phyloP scores from a whole-genome alignment of 345 rosid species.

The Ricinus communis region DNA sequence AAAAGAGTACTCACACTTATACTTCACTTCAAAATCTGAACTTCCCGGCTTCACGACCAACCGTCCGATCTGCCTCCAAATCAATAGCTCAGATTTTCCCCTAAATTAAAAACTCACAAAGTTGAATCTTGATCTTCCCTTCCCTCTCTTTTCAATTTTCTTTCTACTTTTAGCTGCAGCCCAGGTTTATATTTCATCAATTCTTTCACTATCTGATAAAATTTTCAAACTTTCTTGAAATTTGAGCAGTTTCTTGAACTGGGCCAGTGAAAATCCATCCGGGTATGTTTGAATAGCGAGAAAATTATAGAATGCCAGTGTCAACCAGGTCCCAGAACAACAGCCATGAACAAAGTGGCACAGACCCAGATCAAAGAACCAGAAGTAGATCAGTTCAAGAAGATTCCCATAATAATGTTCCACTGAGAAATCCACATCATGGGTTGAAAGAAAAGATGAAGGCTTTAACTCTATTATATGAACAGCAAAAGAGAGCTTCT shows the following conservation, averaged over 20 bases:
- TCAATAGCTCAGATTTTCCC: constrained; percentile 30
- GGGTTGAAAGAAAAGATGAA: constrained; percentile 91
- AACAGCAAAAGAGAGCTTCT: constrained; percentile 88
- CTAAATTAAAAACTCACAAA: constrained; percentile 17
- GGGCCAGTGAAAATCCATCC: constrained; percentile 26
- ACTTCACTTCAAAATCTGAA: constrained; percentile 25
- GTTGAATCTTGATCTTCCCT: constrained; percentile 23
- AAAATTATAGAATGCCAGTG: constrained; percentile 61
- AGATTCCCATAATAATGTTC: constrained; percentile 31
- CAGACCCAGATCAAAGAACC: constrained; percentile 25
- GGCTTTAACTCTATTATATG: constrained; percentile 80
- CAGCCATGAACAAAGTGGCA: constrained; percentile 32
- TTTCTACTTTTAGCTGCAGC: constrained; percentile 8
- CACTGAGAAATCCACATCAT: constrained; percentile 75
- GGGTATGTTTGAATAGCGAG: constrained; percentile 54
- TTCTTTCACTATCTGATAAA: constrained; percentile 19
- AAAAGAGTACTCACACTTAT: constrained; percentile 30
- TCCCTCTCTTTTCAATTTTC: constrained; percentile 18
- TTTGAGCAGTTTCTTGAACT: constrained; percentile 21
- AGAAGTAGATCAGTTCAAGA: constrained; percentile 44
- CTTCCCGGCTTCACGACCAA: constrained; percentile 32
- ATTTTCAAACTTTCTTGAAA: constrained; percentile 14
- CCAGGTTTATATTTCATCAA: background rate
- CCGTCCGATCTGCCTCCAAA: constrained; percentile 35
- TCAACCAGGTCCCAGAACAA: constrained; percentile 70